Base-by-base conservation (phyloP, 2,329 filamentous ascomycete species). In the Rhexocercosporidium sp. region DNA sequence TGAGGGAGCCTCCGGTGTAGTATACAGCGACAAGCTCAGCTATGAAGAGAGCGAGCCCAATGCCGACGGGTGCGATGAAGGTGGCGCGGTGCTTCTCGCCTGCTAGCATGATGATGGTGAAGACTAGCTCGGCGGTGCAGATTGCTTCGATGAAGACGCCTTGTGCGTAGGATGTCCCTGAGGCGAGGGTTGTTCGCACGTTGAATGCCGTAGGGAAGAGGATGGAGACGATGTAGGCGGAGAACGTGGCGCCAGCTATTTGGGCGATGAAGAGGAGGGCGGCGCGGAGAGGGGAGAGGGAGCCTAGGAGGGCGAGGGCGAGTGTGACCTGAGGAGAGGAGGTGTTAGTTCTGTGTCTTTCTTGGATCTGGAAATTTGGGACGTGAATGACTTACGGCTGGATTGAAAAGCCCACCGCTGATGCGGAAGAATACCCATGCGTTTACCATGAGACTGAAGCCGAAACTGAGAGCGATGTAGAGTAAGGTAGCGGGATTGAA, bases 341-440 rank as follows among this genome's bases (percentile, higher is more conserved):
- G 16, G 9, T 34, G 34, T 54, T 14, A 54, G 37, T 44, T 27
- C 8, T 25, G 41, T 41, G 8, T 25, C 5, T 37, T 25, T 22
- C 6, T 3, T 18, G 12, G 25, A 3, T 27, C 20, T n/a, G 44
- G 44, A 56, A 25, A 12, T 14, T 11, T 12, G 18, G 16, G n/a
- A 34, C 14, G 29, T n/a, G 11, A 75, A 9, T 79, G 60, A 1
- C 79, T 79, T 20, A 81, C 81, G 27, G 79, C 80, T 1, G 84
- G 84, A 66, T 85, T 86, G 72, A 85, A 85, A 7, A 84, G 75
- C 1, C 83, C 83, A 18, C 84, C 84, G 0, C 80, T 82, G 37
- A 86, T 79, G 18, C 84, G 80, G 73, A 81, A 86, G 73, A 86
- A 86, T 1, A 85, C 80, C 84, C 84, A 86, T 3, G 83, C 83